phyloP scores from a whole-genome alignment of 2,329 filamentous ascomycete genomes.

The Calonectria pteridis region DNA sequence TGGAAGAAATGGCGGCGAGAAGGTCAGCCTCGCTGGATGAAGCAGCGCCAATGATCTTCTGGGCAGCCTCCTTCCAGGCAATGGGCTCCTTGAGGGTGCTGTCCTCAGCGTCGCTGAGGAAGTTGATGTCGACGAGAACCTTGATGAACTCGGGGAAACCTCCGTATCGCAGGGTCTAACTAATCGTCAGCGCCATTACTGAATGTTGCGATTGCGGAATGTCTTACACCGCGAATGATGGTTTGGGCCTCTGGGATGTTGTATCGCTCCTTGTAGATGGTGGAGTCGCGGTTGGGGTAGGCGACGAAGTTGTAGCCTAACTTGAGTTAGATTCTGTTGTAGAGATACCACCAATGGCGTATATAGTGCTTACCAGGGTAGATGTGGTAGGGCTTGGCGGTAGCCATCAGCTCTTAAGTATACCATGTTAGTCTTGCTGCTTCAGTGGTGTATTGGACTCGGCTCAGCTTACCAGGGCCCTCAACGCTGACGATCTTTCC shows the following conservation, averaged over 20 bases:
- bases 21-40: constrained; percentile 78
- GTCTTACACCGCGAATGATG: constrained; percentile 73
- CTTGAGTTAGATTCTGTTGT: not conserved
- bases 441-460: not conserved
- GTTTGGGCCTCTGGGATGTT: constrained; percentile 93
- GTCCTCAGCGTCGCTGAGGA: constrained; percentile 79
- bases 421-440: not conserved
- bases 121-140: constrained; percentile 88
- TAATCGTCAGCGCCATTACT: not conserved
- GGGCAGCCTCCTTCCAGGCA: constrained; percentile 87
- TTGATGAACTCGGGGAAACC: constrained; percentile 94
- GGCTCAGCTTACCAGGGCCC: constrained; percentile 50
- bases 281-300: constrained; percentile 94
- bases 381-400: constrained; percentile 90
- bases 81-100: constrained; percentile 75
- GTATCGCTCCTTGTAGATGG: constrained; percentile 89
- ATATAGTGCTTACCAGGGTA: constrained; percentile 66
- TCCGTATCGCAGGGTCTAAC: constrained; percentile 79
- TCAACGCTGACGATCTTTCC: constrained; percentile 78
- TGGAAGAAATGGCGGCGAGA: constrained; percentile 72
- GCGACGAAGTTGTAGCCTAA: constrained; percentile 84
- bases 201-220: not conserved
- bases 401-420: constrained; percentile 79
- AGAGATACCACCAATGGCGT: not conserved
- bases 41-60: constrained; percentile 78